Evolutionary conservation across 805 yeast species (phyloP), one percentile per base, ranked within the genome.

Genomic region (Allodekkera sacchari): DNA sequence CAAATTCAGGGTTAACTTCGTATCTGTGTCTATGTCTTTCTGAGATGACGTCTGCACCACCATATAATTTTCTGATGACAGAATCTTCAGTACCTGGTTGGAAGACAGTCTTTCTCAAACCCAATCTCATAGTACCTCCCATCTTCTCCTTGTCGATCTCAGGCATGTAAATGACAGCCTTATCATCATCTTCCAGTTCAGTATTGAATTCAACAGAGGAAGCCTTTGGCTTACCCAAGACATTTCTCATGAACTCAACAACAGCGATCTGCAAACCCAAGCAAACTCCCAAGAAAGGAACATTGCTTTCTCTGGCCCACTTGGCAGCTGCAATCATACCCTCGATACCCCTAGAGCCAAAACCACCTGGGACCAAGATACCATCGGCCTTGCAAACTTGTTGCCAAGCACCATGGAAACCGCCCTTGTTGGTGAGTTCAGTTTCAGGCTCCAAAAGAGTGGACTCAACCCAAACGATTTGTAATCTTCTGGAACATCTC

Each of bases 21-120:
- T 92, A 92, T 64, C 99, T 78, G 61, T 92, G 99, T 67, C 99
- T 82, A 60, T 92, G 99, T 71, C 99, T 83, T 66, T 92, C 99
- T 39, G 66, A 66, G 31, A 87, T 88, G 28, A 69, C 63, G 2
- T 65, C 68, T 18, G 68, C 67, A 37, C 72, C 76, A 36, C 92
- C 94, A 56, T 89, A 89, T 33, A 89, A 66, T 60, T 74, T 71
- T 59, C 83, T 76, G 49, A 92, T 73, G 41, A 65, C 69, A 29
- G 84, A 72, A 23, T 22, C 24, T 41, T 79, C 79, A 29, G 83
- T 61, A 41, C 67, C 74, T 12, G 63, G 63, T 49, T 74, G 77
- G 69, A 92, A 92, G 42, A 70, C 73, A 24, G 97, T 87, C 44
- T 88, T 76, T 61, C 96, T 87, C 43, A 85, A 69, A 48, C 99